Conservation (phyloP, 768 basidiomycete genomes). For the Psilocybe subaeruginosa region DNA sequence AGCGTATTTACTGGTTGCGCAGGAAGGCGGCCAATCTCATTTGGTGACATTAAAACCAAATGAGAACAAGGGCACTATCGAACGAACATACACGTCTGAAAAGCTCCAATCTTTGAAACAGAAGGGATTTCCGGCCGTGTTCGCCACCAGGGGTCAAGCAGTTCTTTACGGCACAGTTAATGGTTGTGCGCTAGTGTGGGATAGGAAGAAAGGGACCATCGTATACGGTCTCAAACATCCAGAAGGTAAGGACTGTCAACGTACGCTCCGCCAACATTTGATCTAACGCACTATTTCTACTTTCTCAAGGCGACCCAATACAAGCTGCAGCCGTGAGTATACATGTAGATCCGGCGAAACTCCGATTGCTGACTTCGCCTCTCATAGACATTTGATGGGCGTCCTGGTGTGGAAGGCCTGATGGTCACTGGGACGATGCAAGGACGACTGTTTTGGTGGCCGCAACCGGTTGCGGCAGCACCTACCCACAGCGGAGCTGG, state of each 20-base stretch:
- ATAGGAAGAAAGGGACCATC: conserved; percentile 52
- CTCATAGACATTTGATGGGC: conserved; percentile 50
- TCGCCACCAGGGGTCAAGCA: conserved; percentile 52
- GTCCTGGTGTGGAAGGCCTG: conserved; percentile 38
- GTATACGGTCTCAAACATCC: conserved; percentile 65
- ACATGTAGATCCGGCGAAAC: conserved; percentile 5
- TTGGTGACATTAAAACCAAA: conserved; percentile 53
- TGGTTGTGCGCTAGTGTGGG: conserved; percentile 64
- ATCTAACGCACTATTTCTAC: conserved; percentile 16
- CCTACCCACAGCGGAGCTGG: conserved; percentile 12
- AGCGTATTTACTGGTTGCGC: conserved; percentile 55
- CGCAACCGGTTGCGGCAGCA: conserved; percentile 40
- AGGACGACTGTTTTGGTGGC: conserved; percentile 64
- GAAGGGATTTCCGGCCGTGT: conserved; percentile 50
- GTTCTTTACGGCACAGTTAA: conserved; percentile 61
- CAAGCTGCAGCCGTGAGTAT: conserved; percentile 44
- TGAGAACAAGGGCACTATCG: conserved; percentile 55
- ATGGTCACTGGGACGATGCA: conserved; percentile 61
- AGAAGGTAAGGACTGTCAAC: conserved; percentile 45
- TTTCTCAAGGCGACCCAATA: conserved; percentile 37
- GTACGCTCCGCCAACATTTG: conserved; percentile 11
- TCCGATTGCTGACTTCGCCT: conserved; percentile 6
- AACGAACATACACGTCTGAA: conserved; percentile 51
- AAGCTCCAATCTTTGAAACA: conserved; percentile 28
- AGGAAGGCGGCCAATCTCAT: conserved; percentile 50